Evolutionary conservation across 225 moss, liverwort and hornwort genomes (phyloP), one percentile per base, ranked within the genome.

Genomic region (Bryoerythrophyllum caledonicum): DNA sequence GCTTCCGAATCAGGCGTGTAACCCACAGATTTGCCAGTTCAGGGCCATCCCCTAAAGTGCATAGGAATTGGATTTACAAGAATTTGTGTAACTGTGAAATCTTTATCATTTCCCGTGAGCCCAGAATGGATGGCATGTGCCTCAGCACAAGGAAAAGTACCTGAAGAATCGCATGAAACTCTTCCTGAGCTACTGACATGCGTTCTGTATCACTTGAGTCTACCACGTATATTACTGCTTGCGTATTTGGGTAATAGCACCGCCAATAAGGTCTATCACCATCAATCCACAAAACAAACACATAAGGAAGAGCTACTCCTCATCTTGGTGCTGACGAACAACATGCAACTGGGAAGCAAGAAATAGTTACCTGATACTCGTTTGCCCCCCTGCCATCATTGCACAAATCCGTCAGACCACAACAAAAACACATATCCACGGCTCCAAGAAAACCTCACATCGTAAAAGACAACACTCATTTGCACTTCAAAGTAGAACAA

Each of bases 81-180:
- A 13, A 58, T 2, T 24, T 57, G 57, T 6, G 34, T 10, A 11
- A 63, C 37, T 34, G 37, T 37, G 4, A 1, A n/a, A 63, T 12
- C 65, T 9, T 4, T 30, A 48, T 67, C 49, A 10, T 49, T 67
- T 49, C 19, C 30, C 67, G 49, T 28, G 1, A 49, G 28, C 67
- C 48, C 67, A 49, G 67, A 67, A 67, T 49, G 3, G 9, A 67
- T 49, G 26, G 17, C 66, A 48, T 48, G 23, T 15, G 15, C 4
- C 35, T 54, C 68, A 55, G 70, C 56, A 40, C 2, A 56, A 58
- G 10, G 26, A 57, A 41, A 82, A 62, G 76, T 75, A 89, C 94
- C 94, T 96, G 91, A 78, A 94, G 87, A 79, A 96, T 96, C 72
- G 94, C 89, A 85, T 96, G 96, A 82, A 96, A 94, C 82, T 96